phyloP scores from a whole-genome alignment of 208 protist genomes.

The Porcisia deanei region DNA sequence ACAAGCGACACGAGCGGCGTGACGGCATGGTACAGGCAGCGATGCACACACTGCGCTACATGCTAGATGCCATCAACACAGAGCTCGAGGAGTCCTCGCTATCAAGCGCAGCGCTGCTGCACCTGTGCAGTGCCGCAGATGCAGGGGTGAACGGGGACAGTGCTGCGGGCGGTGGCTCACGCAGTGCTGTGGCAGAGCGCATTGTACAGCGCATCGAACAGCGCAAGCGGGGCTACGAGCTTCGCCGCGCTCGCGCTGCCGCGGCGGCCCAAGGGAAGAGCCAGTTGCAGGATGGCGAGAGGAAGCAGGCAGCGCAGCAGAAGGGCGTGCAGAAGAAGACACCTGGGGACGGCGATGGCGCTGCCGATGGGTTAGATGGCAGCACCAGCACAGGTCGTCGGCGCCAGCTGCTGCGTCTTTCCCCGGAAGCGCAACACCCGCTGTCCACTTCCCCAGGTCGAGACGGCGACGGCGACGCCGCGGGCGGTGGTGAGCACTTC shows the following conservation, averaged over 20 bases:
- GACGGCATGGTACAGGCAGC: conserved; percentile 63
- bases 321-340: not conserved
- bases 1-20: conserved; percentile 51
- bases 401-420: conserved; percentile 9
- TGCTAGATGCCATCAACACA: conserved; percentile 78
- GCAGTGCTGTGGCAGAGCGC: conserved; percentile 46
- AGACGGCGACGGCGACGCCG: not conserved
- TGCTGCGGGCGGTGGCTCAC: not conserved
- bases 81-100: conserved; percentile 53
- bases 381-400: not conserved
- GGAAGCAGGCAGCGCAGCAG: not conserved
- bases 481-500: conserved; percentile 4
- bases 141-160: conserved; percentile 33
- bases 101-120: conserved; percentile 37
- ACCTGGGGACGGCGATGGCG: not conserved
- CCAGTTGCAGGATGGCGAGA: conserved; percentile 18
- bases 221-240: conserved; percentile 58
- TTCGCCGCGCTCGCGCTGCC: conserved; percentile 27
- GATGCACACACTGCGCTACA: conserved; percentile 54
- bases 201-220: conserved; percentile 68
- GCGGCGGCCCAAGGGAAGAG: conserved; percentile 28
- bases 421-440: not conserved
- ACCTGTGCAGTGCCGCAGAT: conserved; percentile 37
- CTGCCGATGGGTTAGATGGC: not conserved
- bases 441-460: not conserved